Evolutionary conservation across 805 yeast genomes (phyloP), one percentile per base, ranked within the genome.

Genomic region (Zygoascus flipseniorum): DNA sequence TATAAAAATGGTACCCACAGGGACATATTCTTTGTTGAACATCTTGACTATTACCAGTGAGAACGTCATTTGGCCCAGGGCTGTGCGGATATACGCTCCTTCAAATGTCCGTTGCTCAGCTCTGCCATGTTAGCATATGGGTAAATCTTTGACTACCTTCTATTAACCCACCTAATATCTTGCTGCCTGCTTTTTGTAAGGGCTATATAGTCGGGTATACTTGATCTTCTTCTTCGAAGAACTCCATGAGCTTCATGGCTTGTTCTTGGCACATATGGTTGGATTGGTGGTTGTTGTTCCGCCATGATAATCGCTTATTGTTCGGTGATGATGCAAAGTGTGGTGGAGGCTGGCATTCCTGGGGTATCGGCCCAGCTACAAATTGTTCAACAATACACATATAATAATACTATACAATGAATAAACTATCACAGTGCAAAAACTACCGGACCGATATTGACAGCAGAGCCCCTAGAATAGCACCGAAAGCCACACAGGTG

Each of bases 21-120:
- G 81, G 50, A 83, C 68, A 63, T 84, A 85, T 59, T 82, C 86
- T 42, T 65, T 70, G 5, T 81, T 72, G 65, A 86, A 86, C 41
- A 86, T 66, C 65, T 84, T 82, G 59, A 86, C 73, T 16, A 86
- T 76, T 52, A 85, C 68, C 32, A 85, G 69, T 2, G 86, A 75
- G 61, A 87, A 83, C 10, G 89, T 77, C 31, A 87, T 66, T 51
- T 83, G 76, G 19, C 86, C 83, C 31, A 87, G 69, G 19, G 90
- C 85, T 0, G 90, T 80, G 51, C 95, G 68, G 26, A 84, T 73
- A 62, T 87, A 86, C 1, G 95, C 90, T 0, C 95, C 95, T 63
- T 86, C 93, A 62, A 85, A 86, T 0, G 95, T 86, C 53, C 95
- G 68, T 67, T 86, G 93, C 60, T 84, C 85, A 0, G 92, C 93